phyloP scores from a whole-genome alignment of 148 eudicot genomes.

The Silene conica region DNA sequence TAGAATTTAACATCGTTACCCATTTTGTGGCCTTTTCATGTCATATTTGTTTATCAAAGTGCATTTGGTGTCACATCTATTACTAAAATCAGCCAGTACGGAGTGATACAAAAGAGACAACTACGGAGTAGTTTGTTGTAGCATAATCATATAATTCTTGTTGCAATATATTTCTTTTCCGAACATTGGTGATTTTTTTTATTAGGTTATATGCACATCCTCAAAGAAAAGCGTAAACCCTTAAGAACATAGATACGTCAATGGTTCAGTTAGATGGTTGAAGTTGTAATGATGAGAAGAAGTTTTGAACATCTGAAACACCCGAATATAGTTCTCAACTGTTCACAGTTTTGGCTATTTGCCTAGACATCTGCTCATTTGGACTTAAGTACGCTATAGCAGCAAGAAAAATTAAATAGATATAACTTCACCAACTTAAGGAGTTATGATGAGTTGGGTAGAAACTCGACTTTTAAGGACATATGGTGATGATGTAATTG shows the following conservation, averaged over 20 bases:
- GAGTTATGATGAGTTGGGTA: neutral
- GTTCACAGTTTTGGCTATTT: neutral
- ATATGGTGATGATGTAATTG: constrained; percentile 15
- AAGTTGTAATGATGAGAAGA: neutral
- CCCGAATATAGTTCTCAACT: neutral
- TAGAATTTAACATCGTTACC: neutral
- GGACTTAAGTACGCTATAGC: neutral
- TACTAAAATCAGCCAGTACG: no score
- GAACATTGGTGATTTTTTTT: no score
- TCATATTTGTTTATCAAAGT: neutral
- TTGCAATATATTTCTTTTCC: no score
- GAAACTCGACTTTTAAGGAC: constrained; percentile 11
- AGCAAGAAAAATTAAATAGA: neutral
- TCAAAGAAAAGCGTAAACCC: no score
- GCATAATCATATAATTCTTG: no score
- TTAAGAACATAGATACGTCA: neutral
- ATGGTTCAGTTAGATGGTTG: neutral
- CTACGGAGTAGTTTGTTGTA: neutral
- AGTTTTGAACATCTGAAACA: neutral
- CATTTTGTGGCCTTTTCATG: constrained; percentile 1
- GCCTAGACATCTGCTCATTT: neutral
- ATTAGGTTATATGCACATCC: no score
- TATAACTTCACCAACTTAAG: neutral
- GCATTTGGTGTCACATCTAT: neutral
- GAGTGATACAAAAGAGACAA: neutral